Evolutionary conservation across 768 basidiomycete species (phyloP), one percentile per base, ranked within the genome.

Genomic region (Pholiota microspora): DNA sequence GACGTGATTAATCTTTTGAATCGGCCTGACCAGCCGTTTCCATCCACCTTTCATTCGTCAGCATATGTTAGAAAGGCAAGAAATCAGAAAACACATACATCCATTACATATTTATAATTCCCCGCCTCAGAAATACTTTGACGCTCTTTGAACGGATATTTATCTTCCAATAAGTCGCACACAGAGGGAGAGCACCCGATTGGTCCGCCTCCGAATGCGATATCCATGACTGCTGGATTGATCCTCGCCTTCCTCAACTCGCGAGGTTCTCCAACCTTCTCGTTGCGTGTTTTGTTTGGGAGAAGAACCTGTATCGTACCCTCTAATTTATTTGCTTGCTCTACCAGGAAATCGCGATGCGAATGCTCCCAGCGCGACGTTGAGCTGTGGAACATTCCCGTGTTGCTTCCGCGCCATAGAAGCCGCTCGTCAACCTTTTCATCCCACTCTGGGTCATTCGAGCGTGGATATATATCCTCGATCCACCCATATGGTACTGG

Each of bases 391-490:
- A 60, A 70, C 16, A 83, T 86, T 8, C 89, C 90, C 0, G 89
- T 90, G 42, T 82, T 88, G 36, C 81, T 81, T 2, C 90, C 90
- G 35, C 90, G 76, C 90, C 90, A 92, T 35, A 83, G 72, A 15
- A 90, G 59, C 3, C 80, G 71, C 55, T 86, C 81, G 63, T 87
- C 79, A 1, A 69, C 25, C 70, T 86, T 91, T 28, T 79, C 73
- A 13, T 83, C 79, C 81, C 86, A 93, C 0, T 74, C 75, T 7
- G 85, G 79, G 66, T 89, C 83, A 59, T 84, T 73, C 2, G 65
- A 65, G 2, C 71, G 70, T 5, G 74, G 69, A 8, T 63, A 62
- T 4, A 75, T 64, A 12, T 77, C 77, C 6, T 73, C 76, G 0
- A 75, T 48, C 79, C 79, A 84, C 13, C 69, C 73, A 46, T 80